These are phyloP conservation scores for Nitzschia inconspicua DNA, from an alignment of 108 stramenopile species.

Conservation along the genomic window DNA sequence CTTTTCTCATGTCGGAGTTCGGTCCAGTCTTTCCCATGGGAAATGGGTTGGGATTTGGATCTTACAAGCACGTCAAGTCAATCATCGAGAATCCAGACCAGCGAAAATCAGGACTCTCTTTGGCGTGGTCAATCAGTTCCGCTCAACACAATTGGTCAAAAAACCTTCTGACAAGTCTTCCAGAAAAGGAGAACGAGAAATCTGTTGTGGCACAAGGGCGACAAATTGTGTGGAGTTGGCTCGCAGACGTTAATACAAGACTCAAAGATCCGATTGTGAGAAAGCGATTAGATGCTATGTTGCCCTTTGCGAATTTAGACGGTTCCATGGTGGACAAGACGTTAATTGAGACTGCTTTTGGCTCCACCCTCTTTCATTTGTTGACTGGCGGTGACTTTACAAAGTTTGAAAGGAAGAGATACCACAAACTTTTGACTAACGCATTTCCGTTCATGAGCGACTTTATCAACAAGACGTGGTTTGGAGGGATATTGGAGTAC, in stretches of 20 bases:
- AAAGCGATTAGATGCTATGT: not conserved
- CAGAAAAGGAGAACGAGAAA: constrained; percentile 1
- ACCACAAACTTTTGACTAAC: constrained; percentile 5
- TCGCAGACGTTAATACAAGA: not conserved
- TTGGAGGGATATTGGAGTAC: constrained; percentile 10
- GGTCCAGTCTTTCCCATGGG: constrained; percentile 10
- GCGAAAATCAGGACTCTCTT: constrained; percentile 2
- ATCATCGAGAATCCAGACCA: constrained; percentile 4
- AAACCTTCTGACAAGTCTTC: not conserved
- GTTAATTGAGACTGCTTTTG: constrained; percentile 5
- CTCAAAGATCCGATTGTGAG: not conserved
- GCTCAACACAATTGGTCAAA: not conserved
- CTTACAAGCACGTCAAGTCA: constrained; percentile 6
- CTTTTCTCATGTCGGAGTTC: constrained; percentile 5
- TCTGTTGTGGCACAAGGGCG: constrained; percentile 2
- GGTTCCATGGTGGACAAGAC: constrained; percentile 10
- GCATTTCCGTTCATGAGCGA: constrained; percentile 8
- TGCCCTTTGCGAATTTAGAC: constrained; percentile 8
- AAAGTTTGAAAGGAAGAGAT: not conserved
- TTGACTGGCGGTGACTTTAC: constrained; percentile 12
- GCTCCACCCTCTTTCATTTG: constrained; percentile 8
- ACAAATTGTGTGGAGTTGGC: not conserved
- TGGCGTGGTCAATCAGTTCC: constrained; percentile 6
- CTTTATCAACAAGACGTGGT: constrained; percentile 10
- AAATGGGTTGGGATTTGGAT: not conserved